Base-by-base conservation (phyloP, 2,329 filamentous ascomycete species). In the Cladosporium sp. region DNA sequence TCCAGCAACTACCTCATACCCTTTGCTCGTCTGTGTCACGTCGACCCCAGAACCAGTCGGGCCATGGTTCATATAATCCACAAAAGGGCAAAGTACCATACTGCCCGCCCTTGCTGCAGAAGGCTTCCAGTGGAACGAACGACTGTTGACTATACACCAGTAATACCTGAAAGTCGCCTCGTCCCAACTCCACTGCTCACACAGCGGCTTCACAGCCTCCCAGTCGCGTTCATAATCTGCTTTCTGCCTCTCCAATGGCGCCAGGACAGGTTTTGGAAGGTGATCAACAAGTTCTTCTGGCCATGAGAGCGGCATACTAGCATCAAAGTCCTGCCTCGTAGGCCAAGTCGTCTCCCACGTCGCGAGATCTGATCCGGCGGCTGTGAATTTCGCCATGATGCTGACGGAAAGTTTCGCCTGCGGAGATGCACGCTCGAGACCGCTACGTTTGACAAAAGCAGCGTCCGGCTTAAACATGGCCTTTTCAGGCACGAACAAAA, bases 11-110 rank as follows among this genome's bases (percentile, higher is more conserved):
- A 89, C 77, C 22, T 75, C 77, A 72, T 84, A 89, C 5, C 79
- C 78, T 1, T 72, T 69, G 1, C 71, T 61, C 45, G 78, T 75
- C 64, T 82, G 83, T 3, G 75, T 67, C 0, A 84, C 83, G 13
- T 75, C 71, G 70, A 83, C 86, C 13, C 74, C 74, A 13, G 67
- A 63, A 24, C 75, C 73, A 13, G 71, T 65, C 1, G 70, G 66
- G 39, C 66, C 71, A 61, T 83, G 81, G 61, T 83, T 91, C 76
- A 91, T 87, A 56, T 89, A 83, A 69, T 91, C 88, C 1, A 87
- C 84, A 35, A 89, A 85, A 0, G 88, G 88, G 70, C 86, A 86
- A 63, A 90, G 79, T 9, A 83, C 83, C 77, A 90, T 83, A 65
- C 83, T 83, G 64, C 89, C 87, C 22, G 75, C 71, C 13, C 63